Conservation (phyloP, 805 yeast species). For the Cyberlindnera japonica region DNA sequence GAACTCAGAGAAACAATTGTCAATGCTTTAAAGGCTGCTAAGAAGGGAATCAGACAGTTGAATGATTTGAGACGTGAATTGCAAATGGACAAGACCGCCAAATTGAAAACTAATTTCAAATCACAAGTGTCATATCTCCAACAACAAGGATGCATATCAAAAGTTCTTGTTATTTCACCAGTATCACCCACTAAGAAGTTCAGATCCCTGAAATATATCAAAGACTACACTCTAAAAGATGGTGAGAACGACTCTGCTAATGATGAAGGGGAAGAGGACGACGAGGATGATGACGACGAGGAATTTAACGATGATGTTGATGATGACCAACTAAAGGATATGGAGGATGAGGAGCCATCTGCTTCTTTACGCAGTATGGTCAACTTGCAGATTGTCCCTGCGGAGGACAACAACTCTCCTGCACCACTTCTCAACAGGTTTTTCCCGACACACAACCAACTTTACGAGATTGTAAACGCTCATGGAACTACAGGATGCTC, state of each 20-base stretch:
- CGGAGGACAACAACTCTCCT: slow-evolving; percentile 9
- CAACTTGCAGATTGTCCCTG: slow-evolving; percentile 18
- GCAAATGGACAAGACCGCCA: slow-evolving; percentile 41
- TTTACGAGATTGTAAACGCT: slow-evolving; percentile 44
- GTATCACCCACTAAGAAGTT: slow-evolving; percentile 45
- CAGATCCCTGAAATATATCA: slow-evolving; percentile 40
- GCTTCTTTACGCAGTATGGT: slow-evolving; percentile 17
- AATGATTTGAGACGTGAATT: slow-evolving; percentile 59
- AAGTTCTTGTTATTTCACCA: slow-evolving; percentile 47
- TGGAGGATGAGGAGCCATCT: slow-evolving; percentile 22
- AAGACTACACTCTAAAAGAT: slow-evolving; percentile 36
- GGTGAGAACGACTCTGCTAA: slow-evolving; percentile 29
- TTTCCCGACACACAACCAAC: slow-evolving; percentile 63
- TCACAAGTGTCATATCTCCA: slow-evolving; percentile 45
- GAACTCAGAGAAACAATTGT: slow-evolving; percentile 37
- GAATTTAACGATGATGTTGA: slow-evolving; percentile 32
- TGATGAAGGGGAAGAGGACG: slow-evolving; percentile 29
- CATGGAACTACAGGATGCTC: slow-evolving; percentile 52
- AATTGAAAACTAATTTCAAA: slow-evolving; percentile 44
- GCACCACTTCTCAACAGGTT: slow-evolving; percentile 42
- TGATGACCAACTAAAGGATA: slow-evolving; percentile 25
- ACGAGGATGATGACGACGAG: slow-evolving; percentile 29
- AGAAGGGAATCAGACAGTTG: slow-evolving; percentile 56
- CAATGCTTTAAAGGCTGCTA: slow-evolving; percentile 50
- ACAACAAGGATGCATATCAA: slow-evolving; percentile 43